phyloP scores from a whole-genome alignment of 768 basidiomycete species.

The Termitomyces sp. region DNA sequence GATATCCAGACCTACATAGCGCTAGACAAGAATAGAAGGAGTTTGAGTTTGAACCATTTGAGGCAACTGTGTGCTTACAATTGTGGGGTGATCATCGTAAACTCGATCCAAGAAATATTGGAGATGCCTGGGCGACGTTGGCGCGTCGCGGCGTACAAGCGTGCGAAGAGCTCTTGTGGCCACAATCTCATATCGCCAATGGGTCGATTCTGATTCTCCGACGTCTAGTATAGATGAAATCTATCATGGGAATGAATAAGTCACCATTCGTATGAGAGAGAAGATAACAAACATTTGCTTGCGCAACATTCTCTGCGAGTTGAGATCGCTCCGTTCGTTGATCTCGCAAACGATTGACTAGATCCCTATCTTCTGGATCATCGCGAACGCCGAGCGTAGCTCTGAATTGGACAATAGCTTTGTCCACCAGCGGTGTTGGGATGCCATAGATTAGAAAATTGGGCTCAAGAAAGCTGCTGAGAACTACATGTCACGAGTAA shows the following conservation, averaged over 20 bases:
- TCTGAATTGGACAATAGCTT: constrained; percentile 32
- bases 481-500: constrained; percentile 32
- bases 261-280: neutral
- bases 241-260: constrained; percentile 8
- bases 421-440: constrained; percentile 34
- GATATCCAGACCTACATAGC: constrained; percentile 42
- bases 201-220: constrained; percentile 55
- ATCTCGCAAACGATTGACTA: constrained; percentile 36
- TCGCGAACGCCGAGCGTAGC: constrained; percentile 21
- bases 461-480: constrained; percentile 59
- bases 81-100: constrained; percentile 58
- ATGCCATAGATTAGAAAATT: constrained; percentile 51
- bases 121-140: constrained; percentile 42
- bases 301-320: constrained; percentile 34
- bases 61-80: constrained; percentile 38
- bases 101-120: constrained; percentile 55
- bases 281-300: constrained; percentile 35
- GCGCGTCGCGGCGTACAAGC: constrained; percentile 59
- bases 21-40: constrained; percentile 27
- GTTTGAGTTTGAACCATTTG: neutral
- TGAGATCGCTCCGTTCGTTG: constrained; percentile 40
- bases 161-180: constrained; percentile 65
- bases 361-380: constrained; percentile 25
- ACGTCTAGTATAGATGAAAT: constrained; percentile 48
- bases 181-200: constrained; percentile 77